phyloP scores from a whole-genome alignment of 2,329 filamentous ascomycete species.

The Ophioceras dolichostomum region DNA sequence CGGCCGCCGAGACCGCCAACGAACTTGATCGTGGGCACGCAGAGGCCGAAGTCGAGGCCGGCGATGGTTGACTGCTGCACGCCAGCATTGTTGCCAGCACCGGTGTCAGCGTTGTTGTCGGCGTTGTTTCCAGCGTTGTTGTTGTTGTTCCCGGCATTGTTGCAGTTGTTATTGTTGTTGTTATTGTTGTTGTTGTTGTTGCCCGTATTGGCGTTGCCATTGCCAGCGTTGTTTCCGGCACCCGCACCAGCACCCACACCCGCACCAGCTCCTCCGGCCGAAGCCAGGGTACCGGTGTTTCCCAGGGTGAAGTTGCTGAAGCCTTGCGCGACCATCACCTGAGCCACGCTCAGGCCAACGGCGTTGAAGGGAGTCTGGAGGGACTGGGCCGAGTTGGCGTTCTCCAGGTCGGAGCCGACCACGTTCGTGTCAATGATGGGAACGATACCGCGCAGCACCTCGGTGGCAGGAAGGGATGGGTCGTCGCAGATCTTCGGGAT shows the following conservation, averaged over 20 bases:
- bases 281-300: neutral
- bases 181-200: neutral
- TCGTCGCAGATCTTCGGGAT: slow-evolving; percentile 54
- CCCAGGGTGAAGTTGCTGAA: slow-evolving; percentile 45
- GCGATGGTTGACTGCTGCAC: too few relatives aligned
- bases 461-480: slow-evolving; percentile 46
- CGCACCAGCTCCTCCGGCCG: slow-evolving; percentile 1
- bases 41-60: neutral
- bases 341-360: slow-evolving; percentile 50
- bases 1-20: neutral
- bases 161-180: neutral
- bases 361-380: slow-evolving; percentile 42
- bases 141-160: neutral
- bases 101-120: neutral
- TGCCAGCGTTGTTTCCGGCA: neutral
- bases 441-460: slow-evolving; percentile 51
- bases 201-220: neutral
- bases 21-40: neutral
- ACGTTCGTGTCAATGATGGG: slow-evolving; percentile 56
- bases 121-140: neutral
- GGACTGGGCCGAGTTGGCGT: slow-evolving; percentile 44
- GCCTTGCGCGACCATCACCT: slow-evolving; percentile 48
- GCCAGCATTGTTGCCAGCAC: neutral
- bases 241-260: neutral
- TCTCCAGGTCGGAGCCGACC: slow-evolving; percentile 40